phyloP scores from a whole-genome alignment of 441 rosid species.

The Erysimum pusillum region DNA sequence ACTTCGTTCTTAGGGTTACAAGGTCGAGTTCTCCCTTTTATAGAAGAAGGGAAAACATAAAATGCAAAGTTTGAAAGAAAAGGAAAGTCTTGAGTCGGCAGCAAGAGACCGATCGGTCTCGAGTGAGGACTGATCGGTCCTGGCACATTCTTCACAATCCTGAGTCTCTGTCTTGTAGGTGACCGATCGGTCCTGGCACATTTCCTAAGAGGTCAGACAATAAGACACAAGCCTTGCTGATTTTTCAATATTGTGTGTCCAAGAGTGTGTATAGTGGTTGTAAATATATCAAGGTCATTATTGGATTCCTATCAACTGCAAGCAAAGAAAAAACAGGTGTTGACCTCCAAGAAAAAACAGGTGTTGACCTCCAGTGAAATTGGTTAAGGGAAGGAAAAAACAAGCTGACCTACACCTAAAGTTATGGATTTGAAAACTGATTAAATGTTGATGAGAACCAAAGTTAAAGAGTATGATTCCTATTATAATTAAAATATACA shows the following conservation, averaged over 20 bases:
- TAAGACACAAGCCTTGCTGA: neutral
- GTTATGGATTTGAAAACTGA: neutral
- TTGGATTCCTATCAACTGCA: constrained; percentile 1
- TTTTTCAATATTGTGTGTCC: neutral
- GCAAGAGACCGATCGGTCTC: too few species aligned
- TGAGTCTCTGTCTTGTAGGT: too few species aligned
- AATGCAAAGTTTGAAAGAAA: too few species aligned
- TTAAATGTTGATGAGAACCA: constrained; percentile 14
- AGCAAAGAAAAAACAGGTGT: constrained; percentile 25
- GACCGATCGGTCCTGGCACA: too few species aligned
- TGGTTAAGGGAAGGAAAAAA: constrained; percentile 3
- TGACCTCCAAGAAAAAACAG: constrained; percentile 7
- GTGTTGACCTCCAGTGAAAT: neutral
- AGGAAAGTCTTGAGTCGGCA: too few species aligned
- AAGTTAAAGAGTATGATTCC: neutral
- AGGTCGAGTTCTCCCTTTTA: too few species aligned
- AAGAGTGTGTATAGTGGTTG: neutral
- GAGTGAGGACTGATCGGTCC: too few species aligned
- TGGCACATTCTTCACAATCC: too few species aligned
- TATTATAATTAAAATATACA: constrained; percentile 11
- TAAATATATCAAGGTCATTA: constrained; percentile 6
- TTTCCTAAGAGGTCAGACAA: neutral
- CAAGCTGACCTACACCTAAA: constrained; percentile 35
- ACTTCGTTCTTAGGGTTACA: too few species aligned
- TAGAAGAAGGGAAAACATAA: too few species aligned